Percentiles rank a stretch among this genome's conserved stretches.
phyloP scores from a whole-genome alignment of 2,329 filamentous ascomycete species.

The Aschersonia sp. region DNA sequence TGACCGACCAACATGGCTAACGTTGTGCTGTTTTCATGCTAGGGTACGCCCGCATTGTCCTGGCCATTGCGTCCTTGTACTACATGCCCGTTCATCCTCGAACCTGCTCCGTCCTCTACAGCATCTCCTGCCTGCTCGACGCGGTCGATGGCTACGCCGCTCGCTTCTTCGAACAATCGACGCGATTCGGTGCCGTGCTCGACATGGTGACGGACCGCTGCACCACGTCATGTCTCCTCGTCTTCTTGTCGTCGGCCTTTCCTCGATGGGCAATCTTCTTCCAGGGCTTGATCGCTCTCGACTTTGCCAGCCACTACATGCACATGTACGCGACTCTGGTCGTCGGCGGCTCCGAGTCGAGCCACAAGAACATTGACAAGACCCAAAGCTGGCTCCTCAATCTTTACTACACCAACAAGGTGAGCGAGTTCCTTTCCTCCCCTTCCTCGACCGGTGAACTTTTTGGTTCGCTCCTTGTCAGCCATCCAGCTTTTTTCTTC shows the following conservation, averaged over 20 bases:
- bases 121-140: conserved; percentile 85
- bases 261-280: conserved; percentile 89
- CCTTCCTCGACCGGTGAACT: background rate
- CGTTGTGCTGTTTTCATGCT: background rate
- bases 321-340: conserved; percentile 95
- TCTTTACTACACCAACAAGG: conserved; percentile 95
- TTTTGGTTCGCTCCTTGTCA: background rate
- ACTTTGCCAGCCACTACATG: conserved; percentile 94
- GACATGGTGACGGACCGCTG: conserved; percentile 99
- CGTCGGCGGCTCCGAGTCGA: conserved; percentile 65
- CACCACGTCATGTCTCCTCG: conserved; percentile 86
- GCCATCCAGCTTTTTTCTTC: background rate
- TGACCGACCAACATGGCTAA: no score
- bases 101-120: conserved; percentile 84
- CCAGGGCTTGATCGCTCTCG: conserved; percentile 81
- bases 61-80: conserved; percentile 83
- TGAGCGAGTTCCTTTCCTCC: conserved; percentile 19
- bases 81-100: conserved; percentile 99
- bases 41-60: conserved; percentile 67
- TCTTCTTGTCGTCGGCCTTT: conserved; percentile 89
- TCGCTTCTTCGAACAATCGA: conserved; percentile 66
- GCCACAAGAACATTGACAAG: conserved; percentile 90
- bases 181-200: conserved; percentile 87
- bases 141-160: conserved; percentile 92
- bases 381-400: conserved; percentile 80